phyloP scores from a whole-genome alignment of 2,329 filamentous ascomycete species.

The Penicillium sp. region DNA sequence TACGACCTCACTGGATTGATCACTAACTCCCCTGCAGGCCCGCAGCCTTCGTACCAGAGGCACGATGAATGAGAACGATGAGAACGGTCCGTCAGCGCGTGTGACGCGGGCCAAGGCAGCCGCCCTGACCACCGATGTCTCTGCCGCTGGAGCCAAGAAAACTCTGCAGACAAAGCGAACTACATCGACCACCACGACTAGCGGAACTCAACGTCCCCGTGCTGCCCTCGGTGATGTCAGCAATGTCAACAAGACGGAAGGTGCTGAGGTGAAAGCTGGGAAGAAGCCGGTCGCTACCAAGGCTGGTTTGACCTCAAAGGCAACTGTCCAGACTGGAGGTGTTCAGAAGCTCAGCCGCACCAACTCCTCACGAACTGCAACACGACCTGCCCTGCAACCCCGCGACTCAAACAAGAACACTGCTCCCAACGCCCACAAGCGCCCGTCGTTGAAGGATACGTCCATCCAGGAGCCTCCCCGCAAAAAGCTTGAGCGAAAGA shows the following conservation, averaged over 20 bases:
- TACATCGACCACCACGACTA: conserved; percentile 48
- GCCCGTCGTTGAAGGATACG: conserved; percentile 60
- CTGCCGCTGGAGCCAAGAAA: conserved; percentile 63
- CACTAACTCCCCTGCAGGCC: conserved; percentile 48
- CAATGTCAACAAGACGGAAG: conserved; percentile 75
- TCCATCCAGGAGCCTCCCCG: conserved; percentile 60
- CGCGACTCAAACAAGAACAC: conserved; percentile 69
- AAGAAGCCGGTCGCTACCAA: conserved; percentile 71
- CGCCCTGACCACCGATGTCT: conserved; percentile 52
- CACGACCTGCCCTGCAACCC: conserved; percentile 50
- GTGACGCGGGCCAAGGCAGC: conserved; percentile 91
- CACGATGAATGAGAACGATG: conserved; percentile 89
- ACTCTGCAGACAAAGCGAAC: conserved; percentile 70
- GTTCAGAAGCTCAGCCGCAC: conserved; percentile 68
- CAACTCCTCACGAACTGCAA: conserved; percentile 57
- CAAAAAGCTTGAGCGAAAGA: conserved; percentile 61
- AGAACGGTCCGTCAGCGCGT: conserved; percentile 77
- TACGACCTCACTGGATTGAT: neutral
- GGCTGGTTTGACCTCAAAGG: conserved; percentile 72
- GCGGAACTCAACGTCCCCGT: conserved; percentile 65
- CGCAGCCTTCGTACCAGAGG: conserved; percentile 71
- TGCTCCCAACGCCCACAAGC: conserved; percentile 60
- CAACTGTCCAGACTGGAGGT: conserved; percentile 71
- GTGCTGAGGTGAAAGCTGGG: conserved; percentile 59
- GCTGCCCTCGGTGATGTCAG: conserved; percentile 89